Evolutionary conservation across 495 filamentous ascomycete genomes (phyloP).

Genomic region (Penicillium silybi): DNA sequence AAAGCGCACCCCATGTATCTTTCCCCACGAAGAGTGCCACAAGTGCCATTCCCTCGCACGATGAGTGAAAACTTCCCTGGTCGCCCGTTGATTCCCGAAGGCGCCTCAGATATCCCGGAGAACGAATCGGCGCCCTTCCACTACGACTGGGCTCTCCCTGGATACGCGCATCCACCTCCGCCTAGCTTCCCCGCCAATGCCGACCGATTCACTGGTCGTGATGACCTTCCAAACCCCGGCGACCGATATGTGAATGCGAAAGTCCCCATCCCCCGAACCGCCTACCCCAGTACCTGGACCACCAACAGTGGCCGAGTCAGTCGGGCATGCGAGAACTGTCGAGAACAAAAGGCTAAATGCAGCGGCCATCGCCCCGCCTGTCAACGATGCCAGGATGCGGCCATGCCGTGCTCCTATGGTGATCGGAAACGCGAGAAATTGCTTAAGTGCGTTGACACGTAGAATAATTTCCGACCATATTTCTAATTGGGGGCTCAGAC

Average conservation of each 20-base stretch:
- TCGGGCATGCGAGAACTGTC: constrained; percentile 69
- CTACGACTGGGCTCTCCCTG: constrained; percentile 17
- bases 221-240: constrained; percentile 10
- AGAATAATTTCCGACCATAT: background rate
- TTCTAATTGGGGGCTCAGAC: constrained; percentile 18
- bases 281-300: constrained; percentile 23
- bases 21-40: constrained; percentile 1
- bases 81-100: constrained; percentile 14
- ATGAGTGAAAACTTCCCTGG: constrained; percentile 29
- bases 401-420: constrained; percentile 48
- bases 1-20: background rate
- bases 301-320: constrained; percentile 40
- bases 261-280: constrained; percentile 37
- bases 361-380: constrained; percentile 55
- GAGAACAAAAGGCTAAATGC: constrained; percentile 65
- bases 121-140: constrained; percentile 16
- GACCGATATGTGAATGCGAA: constrained; percentile 29
- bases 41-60: constrained; percentile 1
- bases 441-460: constrained; percentile 42
- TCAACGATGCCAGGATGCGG: constrained; percentile 53
- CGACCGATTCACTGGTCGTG: constrained; percentile 18
- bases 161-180: constrained; percentile 12
- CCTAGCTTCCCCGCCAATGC: constrained; percentile 6
- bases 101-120: constrained; percentile 18
- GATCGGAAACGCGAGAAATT: constrained; percentile 58